These are phyloP conservation scores for Zymoseptoria crescenta DNA, from an alignment of 2,329 filamentous ascomycete genomes.

Conservation along the genomic window DNA sequence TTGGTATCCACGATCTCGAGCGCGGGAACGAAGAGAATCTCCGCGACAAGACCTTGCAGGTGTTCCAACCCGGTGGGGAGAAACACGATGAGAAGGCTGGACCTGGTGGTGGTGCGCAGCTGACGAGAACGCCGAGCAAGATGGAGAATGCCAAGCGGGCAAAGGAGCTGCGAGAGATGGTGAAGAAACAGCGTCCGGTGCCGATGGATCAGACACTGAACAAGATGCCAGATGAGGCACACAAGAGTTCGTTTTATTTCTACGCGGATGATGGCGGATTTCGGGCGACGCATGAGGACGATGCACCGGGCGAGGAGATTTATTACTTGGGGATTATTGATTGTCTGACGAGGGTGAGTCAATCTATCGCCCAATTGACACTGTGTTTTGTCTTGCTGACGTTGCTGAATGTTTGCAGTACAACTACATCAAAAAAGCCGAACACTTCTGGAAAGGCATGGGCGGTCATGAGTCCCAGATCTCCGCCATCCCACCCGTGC, in stretches of 20 bases:
- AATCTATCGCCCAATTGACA: not conserved
- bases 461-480: slow-evolving; percentile 78
- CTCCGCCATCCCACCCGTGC: slow-evolving; percentile 79
- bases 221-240: slow-evolving; percentile 80
- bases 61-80: slow-evolving; percentile 81
- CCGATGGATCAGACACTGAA: slow-evolving; percentile 76
- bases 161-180: slow-evolving; percentile 80
- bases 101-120: slow-evolving; percentile 37
- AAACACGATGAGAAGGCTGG: slow-evolving; percentile 26
- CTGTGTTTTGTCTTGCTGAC: not conserved
- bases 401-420: slow-evolving; percentile 50
- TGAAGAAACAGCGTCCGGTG: slow-evolving; percentile 87
- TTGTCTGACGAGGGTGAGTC: slow-evolving; percentile 86
- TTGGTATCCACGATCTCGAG: slow-evolving; percentile 85
- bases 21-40: slow-evolving; percentile 94
- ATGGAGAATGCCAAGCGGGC: slow-evolving; percentile 87
- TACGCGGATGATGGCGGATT: slow-evolving; percentile 93
- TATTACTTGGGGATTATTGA: slow-evolving; percentile 99
- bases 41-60: slow-evolving; percentile 78
- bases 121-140: slow-evolving; percentile 87
- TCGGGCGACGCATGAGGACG: slow-evolving; percentile 84
- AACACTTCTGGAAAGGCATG: slow-evolving; percentile 95
- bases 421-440: slow-evolving; percentile 84
- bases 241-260: slow-evolving; percentile 67
- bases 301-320: slow-evolving; percentile 76